phyloP scores from a whole-genome alignment of 768 basidiomycete species.

The Rubroboletus pulcherrimus region DNA sequence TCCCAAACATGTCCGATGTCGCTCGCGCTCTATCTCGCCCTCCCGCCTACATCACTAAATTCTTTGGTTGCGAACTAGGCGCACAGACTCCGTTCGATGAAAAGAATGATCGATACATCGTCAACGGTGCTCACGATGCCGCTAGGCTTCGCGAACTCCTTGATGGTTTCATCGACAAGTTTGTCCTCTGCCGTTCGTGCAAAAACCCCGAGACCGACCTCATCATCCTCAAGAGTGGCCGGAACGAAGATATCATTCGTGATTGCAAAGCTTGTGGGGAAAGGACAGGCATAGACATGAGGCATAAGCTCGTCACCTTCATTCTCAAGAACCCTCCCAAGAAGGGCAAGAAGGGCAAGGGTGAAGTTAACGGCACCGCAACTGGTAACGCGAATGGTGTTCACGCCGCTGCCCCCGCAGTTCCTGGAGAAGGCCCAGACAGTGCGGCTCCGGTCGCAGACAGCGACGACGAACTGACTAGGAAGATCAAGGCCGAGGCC shows the following conservation, averaged over 20 bases:
- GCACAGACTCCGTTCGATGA: conserved; percentile 97
- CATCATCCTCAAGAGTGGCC: conserved; percentile 78
- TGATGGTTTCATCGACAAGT: conserved; percentile 97
- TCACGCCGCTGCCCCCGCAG: conserved; percentile 36
- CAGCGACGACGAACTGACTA: conserved; percentile 85
- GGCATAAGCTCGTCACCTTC: conserved; percentile 94
- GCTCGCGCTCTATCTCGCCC: conserved; percentile 93
- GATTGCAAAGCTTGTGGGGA: conserved; percentile 99
- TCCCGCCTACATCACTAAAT: conserved; percentile 96
- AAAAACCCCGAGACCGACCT: conserved; percentile 99
- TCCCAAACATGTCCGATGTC: conserved; percentile 98
- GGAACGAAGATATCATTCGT: conserved; percentile 80
- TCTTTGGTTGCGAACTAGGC: conserved; percentile 97
- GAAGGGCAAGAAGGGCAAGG: conserved; percentile 54
- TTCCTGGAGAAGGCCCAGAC: conserved; percentile 39
- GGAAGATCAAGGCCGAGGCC: conserved; percentile 89
- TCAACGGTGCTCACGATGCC: conserved; percentile 95
- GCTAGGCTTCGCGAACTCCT: conserved; percentile 90
- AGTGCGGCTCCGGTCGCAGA: conserved; percentile 52
- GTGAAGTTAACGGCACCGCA: conserved; percentile 52
- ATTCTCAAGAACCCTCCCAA: conserved; percentile 97
- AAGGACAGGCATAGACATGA: conserved; percentile 89
- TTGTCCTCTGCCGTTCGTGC: conserved; percentile 94
- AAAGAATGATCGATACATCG: conserved; percentile 96
- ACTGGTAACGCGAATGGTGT: conserved; percentile 48